Evolutionary conservation across 2,329 filamentous ascomycete species (phyloP).

Genomic region (Curvularia lunata): DNA sequence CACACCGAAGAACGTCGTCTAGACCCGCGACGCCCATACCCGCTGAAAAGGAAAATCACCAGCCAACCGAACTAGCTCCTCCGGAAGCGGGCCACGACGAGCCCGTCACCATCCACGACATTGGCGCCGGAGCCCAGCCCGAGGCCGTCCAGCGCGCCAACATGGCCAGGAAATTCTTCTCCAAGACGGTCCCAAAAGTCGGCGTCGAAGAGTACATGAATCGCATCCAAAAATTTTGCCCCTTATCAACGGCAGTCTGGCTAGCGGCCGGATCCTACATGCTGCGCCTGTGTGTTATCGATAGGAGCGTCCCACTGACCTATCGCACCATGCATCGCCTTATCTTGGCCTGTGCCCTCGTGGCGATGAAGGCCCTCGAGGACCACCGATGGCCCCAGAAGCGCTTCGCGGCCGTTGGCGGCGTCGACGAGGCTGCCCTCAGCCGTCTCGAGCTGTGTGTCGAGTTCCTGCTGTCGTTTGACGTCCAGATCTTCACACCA

Average conservation of each 20-base stretch:
- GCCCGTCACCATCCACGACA: slow-evolving; percentile 53
- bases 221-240: slow-evolving; percentile 88
- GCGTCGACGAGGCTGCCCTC: slow-evolving; percentile 81
- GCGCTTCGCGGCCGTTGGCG: slow-evolving; percentile 85
- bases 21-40: slow-evolving; percentile 50
- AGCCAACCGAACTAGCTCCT: slow-evolving; percentile 53
- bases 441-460: slow-evolving; percentile 82
- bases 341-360: slow-evolving; percentile 79
- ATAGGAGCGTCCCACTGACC: slow-evolving; percentile 80
- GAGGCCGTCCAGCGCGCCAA: slow-evolving; percentile 80
- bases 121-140: slow-evolving; percentile 72
- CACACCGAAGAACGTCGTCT: slow-evolving; percentile 47
- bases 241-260: slow-evolving; percentile 92
- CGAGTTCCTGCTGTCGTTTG: slow-evolving; percentile 55
- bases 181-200: slow-evolving; percentile 83
- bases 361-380: slow-evolving; percentile 95
- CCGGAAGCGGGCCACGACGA: slow-evolving; percentile 59
- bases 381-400: slow-evolving; percentile 86
- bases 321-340: slow-evolving; percentile 85
- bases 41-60: slow-evolving; percentile 49
- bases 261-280: slow-evolving; percentile 89
- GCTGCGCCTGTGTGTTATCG: slow-evolving; percentile 74
- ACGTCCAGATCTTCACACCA: slow-evolving; percentile 47
- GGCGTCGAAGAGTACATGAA: slow-evolving; percentile 82
- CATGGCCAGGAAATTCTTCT: slow-evolving; percentile 92